Evolutionary conservation across 2,329 filamentous ascomycete species (phyloP), one percentile per base, ranked within the genome.

Genomic region (Lizonia empirigonia): DNA sequence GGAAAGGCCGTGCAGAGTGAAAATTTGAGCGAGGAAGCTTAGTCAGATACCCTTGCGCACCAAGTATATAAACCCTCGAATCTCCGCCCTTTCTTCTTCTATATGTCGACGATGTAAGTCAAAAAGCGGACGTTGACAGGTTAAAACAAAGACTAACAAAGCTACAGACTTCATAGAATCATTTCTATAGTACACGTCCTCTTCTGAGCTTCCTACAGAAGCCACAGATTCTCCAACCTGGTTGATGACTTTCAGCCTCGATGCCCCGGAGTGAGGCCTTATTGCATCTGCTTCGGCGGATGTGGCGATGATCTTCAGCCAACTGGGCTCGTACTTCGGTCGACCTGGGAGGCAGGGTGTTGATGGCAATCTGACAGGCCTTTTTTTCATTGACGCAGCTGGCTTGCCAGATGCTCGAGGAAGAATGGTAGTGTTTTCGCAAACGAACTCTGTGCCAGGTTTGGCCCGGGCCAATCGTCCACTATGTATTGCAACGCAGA

Each of bases 261-360:
- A 82, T 82, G 79, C 87, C 88, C 86, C 85, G 90, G 89, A 91
- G 90, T 94, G 89, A 92, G 88, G 77, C 82, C 81, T 77, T 72
- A 78, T 78, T 82, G 72, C 77, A 53, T 77, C 77, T 80, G 75
- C 82, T 87, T 86, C 89, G 89, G 85, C 92, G 88, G 87, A 83
- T 86, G 87, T 86, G 87, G 86, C 91, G 88, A 94, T 95, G 91
- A 95, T 94, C 90, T 94, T 88, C 81, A 86, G 88, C 89, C 87
- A 77, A 81, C 80, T 74, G 62, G 65, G 78, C 82, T 87, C 82
- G 83, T 86, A 85, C 85, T 86, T 91, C 79, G 88, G 88, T 86
- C 88, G 83, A 84, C 80, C 76, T 80, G 78, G 77, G 79, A 79
- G 87, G 88, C 88, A 89, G 89, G 89, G 88, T 84, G 82, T 84